Evolutionary conservation across 1,284 basidiomycete species (phyloP), one percentile per base, ranked within the genome.

Genomic region (Mycosarcoma mackinlayi): DNA sequence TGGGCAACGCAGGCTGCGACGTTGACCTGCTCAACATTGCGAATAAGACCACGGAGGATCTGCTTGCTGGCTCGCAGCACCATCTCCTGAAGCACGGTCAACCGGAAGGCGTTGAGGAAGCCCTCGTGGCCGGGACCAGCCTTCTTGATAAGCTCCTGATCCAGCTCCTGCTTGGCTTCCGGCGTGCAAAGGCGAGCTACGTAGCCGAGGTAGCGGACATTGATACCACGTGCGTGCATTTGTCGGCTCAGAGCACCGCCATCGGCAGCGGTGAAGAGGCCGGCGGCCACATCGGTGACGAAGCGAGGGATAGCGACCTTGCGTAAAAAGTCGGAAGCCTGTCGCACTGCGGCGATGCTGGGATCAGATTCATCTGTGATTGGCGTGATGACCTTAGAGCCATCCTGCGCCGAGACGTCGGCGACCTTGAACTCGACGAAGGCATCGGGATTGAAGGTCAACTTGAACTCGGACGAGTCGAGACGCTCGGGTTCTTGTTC

Each of bases 391-490:
- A 75, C 60, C 54, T 72, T 70, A 44, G 66, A 56, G 31, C 59
- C 55, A n/a, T 58, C 60, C 31, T 56, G 67, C 9, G 44, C 62
- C 14, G 62, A 55, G 23, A 76, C 61, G 18, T 54, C 48, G 13
- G 70, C 63, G 9, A 76, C 51, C 51, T 66, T 65, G 59, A 75
- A 73, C 47, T 83, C 65, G 82, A 87, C 86, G 62, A 87, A 88
- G 14, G 87, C 87, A 74, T 88, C 87, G 4, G 87, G 85, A 82
- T 88, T 87, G 84, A 87, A 87, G 47, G 82, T 75, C 30, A 88
- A 83, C 63, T 85, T 82, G 77, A 87, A 87, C 47, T 83, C 73
- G 77, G 83, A 75, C 47, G 83, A 77, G 70, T 80, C 80, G 31
- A 82, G 56, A 23, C 64, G 69, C 39, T 79, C 70, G 1, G 71